phyloP scores from a whole-genome alignment of 352 stramenopile genomes.

The Pythium vanterpoolii region DNA sequence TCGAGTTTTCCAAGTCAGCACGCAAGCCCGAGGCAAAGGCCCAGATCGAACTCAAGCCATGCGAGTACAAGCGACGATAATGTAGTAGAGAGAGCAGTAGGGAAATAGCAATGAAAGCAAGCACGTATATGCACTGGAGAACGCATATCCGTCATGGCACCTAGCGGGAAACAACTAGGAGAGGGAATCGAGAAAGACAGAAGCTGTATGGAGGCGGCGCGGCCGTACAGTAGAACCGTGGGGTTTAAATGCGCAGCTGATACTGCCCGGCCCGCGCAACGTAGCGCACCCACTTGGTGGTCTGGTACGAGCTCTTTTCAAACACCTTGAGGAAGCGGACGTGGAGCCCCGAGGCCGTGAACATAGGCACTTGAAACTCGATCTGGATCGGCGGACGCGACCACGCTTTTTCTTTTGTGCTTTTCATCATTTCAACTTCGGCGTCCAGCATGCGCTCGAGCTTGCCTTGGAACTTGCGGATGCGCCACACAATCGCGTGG shows the following conservation, averaged over 20 bases:
- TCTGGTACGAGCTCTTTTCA: slow-evolving; percentile 98
- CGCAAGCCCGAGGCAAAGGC: slow-evolving; percentile 47
- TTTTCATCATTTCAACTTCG: slow-evolving; percentile 97
- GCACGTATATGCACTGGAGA: not conserved
- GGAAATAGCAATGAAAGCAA: not conserved
- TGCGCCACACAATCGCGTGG: slow-evolving; percentile 97
- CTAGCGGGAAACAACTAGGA: not conserved
- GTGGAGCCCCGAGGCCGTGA: slow-evolving; percentile 96
- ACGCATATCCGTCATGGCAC: not conserved
- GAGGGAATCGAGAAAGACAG: not conserved
- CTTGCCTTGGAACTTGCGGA: slow-evolving; percentile 96
- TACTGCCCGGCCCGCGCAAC: slow-evolving; percentile 97
- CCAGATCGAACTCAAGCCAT: slow-evolving; percentile 75
- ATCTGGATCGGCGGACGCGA: slow-evolving; percentile 95
- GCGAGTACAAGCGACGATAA: slow-evolving; percentile 84
- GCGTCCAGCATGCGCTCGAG: slow-evolving; percentile 93
- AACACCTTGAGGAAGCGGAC: slow-evolving; percentile 99
- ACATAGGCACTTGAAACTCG: slow-evolving; percentile 99
- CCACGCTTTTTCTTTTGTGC: slow-evolving; percentile 96
- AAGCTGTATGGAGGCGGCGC: not conserved
- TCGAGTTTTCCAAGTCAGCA: slow-evolving; percentile 72
- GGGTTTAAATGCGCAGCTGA: slow-evolving; percentile 97
- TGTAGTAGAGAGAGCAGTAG: not conserved
- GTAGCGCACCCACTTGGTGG: slow-evolving; percentile 98
- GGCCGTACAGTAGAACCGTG: too few relatives aligned